Base-by-base conservation (phyloP, 1,284 basidiomycete genomes). In the Grifola frondosa region DNA sequence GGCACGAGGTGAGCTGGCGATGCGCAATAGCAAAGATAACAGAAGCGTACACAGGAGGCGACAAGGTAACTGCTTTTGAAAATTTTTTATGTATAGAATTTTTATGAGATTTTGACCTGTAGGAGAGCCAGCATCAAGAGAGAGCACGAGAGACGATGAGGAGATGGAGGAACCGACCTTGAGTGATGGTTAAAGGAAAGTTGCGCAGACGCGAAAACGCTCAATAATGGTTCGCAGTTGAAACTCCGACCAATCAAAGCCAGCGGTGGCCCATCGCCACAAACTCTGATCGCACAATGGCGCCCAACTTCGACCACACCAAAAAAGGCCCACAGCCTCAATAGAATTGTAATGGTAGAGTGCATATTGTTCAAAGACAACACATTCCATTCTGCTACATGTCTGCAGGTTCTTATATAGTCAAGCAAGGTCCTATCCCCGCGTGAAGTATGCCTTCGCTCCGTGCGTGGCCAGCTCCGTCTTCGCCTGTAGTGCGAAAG, bases 361-460 rank as follows among this genome's bases (percentile, higher is more conserved):
- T 47, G 47, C 48, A 51, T 41, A 19, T 20, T 4, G 20, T n/a
- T 47, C 45, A 38, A 45, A 42, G n/a, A 37, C 29, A 31, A n/a
- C n/a, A n/a, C n/a, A n/a, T n/a, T n/a, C n/a, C n/a, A n/a, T n/a
- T n/a, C n/a, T n/a, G n/a, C n/a, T n/a, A n/a, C n/a, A n/a, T n/a
- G n/a, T n/a, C n/a, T 38, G 19, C 20, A 41, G 25, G 38, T 37
- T 30, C 19, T 37, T n/a, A 31, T 17, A 31, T 31, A 44, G 32
- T 26, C 39, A 41, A 38, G 22, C 42, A 44, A 21, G 30, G 35
- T 32, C 42, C 75, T 66, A 88, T 49, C 84, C 87, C 48, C 88
- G 78, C 48, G 80, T 86, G 65, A 94, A 92, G 68, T 93, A 93
- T 24, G 88, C 81, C 65, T 85, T 90, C 50, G 91, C 88, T 28